Base-by-base conservation (phyloP, 2,329 filamentous ascomycete genomes). In the Diaporthe ilicicola region DNA sequence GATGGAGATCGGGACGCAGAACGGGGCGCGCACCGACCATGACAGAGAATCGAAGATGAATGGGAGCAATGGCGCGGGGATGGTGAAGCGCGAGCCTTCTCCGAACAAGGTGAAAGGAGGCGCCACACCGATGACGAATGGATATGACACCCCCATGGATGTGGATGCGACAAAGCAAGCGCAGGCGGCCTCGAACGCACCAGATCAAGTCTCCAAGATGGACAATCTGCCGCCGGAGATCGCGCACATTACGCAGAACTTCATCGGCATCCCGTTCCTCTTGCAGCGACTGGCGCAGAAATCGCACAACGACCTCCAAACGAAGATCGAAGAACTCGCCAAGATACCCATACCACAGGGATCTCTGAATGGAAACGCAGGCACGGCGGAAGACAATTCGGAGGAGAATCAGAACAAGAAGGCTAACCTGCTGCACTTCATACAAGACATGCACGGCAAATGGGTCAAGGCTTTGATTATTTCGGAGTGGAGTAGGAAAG, bases 401-500 rank as follows among this genome's bases (percentile, higher is more conserved):
- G 79, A 81, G 48, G 90, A 91, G 72, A 95, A 94, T 77, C 77
- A 93, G 15, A 85, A 87, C 39, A 97, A 97, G 82, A 98, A 97
- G 81, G 82, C 89, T 34, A 82, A 86, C 44, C 81, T 98, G 67
- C 82, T 97, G 71, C 89, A 93, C 53, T 97, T 96, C 82, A 90
- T 93, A 10, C 92, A 95, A 79, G 88, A 90, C 27, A 90, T 92
- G 77, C 92, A 97, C 77, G 90, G 92, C 37, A 94, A 94, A 83
- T 98, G 97, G 86, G 94, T 97, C 79, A 98, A 99, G 83, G 89
- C 95, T 9, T 86, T 98, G 24, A 94, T 99, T 27, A 91, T 99
- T 56, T 91, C 93, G 1, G 92, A 96, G 81, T 99, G 96, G 96
- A 93, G 93, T 78, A 89, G 93, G 77, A 92, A 93, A 79, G 90